phyloP scores from a whole-genome alignment of 2,329 filamentous ascomycete species.

The Fusarium miscanthi region DNA sequence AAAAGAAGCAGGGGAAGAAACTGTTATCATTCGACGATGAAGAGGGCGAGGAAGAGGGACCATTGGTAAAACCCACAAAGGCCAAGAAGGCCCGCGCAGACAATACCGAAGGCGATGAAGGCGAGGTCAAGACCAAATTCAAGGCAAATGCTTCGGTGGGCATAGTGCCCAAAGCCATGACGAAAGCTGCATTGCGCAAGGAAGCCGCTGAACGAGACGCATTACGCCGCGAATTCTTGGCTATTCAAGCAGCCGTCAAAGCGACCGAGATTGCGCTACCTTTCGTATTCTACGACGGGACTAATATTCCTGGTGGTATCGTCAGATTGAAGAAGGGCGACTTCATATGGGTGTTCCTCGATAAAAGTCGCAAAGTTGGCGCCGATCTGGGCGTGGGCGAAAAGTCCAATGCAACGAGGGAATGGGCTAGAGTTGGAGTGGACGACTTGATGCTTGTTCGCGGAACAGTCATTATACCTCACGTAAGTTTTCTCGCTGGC shows the following conservation, averaged over 20 bases:
- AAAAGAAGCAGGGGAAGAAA: constrained; percentile 58
- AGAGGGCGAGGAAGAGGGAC: constrained; percentile 69
- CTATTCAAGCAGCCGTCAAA: constrained; percentile 87
- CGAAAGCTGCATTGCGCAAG: constrained; percentile 79
- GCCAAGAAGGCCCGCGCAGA: constrained; percentile 52
- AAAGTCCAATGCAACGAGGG: constrained; percentile 73
- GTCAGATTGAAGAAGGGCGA: constrained; percentile 95
- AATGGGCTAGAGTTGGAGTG: constrained; percentile 94
- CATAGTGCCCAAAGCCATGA: constrained; percentile 73
- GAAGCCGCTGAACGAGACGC: constrained; percentile 84
- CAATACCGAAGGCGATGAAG: constrained; percentile 45
- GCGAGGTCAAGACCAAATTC: constrained; percentile 58
- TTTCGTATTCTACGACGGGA: constrained; percentile 97
- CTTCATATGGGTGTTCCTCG: constrained; percentile 90
- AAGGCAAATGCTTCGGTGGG: constrained; percentile 70
- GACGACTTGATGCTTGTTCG: constrained; percentile 95
- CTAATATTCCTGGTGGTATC: constrained; percentile 84
- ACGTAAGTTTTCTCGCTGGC: constrained; percentile 69
- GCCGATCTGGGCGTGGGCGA: constrained; percentile 82
- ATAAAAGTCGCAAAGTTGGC: constrained; percentile 90
- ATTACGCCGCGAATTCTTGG: constrained; percentile 83
- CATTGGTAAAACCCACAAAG: constrained; percentile 46
- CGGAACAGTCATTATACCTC: constrained; percentile 91
- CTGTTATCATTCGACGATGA: constrained; percentile 75
- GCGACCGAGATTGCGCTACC: constrained; percentile 89